Evolutionary conservation across 176 grass and related monocot genomes (phyloP).

Genomic region (Miscanthus lutarioriparius): DNA sequence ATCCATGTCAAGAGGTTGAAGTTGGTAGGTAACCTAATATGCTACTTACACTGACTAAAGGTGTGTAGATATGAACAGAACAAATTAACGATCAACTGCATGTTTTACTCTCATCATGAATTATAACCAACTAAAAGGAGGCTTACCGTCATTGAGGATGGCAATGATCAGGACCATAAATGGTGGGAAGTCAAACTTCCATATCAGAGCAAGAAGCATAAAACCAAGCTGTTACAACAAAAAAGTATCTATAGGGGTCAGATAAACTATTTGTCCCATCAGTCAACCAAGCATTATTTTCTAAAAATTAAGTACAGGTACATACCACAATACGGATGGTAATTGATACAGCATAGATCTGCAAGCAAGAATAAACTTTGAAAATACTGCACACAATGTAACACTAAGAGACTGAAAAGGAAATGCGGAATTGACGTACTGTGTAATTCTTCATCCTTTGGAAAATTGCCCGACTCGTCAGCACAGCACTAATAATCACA

Average conservation of each 20-base stretch:
- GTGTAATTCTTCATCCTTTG: slow-evolving; percentile 97
- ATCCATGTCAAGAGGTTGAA: slow-evolving; percentile 1
- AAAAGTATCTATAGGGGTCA: slow-evolving; percentile 1
- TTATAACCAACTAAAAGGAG: background rate
- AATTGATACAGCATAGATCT: slow-evolving; percentile 97
- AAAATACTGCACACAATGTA: slow-evolving; percentile 15
- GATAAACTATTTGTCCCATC: slow-evolving; percentile 8
- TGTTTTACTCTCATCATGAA: background rate
- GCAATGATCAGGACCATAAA: slow-evolving; percentile 98
- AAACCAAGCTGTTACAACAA: slow-evolving; percentile 73
- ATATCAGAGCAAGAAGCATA: slow-evolving; percentile 89
- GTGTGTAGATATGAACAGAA: background rate
- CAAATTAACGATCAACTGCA: background rate
- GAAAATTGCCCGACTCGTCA: slow-evolving; percentile 94
- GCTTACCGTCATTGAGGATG: slow-evolving; percentile 91
- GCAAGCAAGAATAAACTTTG: slow-evolving; percentile 33
- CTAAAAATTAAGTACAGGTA: background rate
- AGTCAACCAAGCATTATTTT: background rate
- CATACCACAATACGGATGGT: slow-evolving; percentile 97
- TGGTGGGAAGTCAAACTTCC: slow-evolving; percentile 88
- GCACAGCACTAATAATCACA: slow-evolving; percentile 91
- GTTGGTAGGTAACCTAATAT: slow-evolving; percentile 2
- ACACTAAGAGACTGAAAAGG: background rate
- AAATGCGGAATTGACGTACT: slow-evolving; percentile 34
- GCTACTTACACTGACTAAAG: slow-evolving; percentile 2